Conservation (phyloP, 495 filamentous ascomycete species). For the Pseudotulostoma volvatum region DNA sequence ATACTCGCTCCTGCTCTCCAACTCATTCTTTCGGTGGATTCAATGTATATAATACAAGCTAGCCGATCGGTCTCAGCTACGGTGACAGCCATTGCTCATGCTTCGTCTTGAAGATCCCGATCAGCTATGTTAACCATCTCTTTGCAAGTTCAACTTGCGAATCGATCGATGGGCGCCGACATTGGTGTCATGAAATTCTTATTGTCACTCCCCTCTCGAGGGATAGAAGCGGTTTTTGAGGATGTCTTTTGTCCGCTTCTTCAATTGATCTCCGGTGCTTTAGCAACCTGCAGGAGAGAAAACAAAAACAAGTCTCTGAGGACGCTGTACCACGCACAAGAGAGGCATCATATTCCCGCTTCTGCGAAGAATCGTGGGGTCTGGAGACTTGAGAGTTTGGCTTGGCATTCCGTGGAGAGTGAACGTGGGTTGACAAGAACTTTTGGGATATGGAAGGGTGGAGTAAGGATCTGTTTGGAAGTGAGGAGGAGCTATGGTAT, state of each 20-base stretch:
- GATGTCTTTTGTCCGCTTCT: constrained; percentile 69
- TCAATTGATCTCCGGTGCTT: constrained; percentile 37
- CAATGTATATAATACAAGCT: constrained; percentile 10
- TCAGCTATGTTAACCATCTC: constrained; percentile 65
- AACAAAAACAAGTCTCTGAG: constrained; percentile 78
- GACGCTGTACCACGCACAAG: constrained; percentile 64
- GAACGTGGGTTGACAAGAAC: no score
- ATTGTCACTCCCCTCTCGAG: constrained; percentile 20
- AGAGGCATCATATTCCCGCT: constrained; percentile 17
- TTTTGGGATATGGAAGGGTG: background rate
- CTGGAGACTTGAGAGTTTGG: constrained; percentile 1
- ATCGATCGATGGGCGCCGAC: constrained; percentile 55
- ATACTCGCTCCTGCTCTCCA: constrained; percentile 27
- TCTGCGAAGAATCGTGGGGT: constrained; percentile 1
- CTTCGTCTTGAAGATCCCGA: constrained; percentile 32
- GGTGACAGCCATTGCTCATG: constrained; percentile 37
- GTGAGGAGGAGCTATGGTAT: no score
- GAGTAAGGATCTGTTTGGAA: no score
- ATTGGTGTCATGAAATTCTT: constrained; percentile 13
- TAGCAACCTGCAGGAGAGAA: constrained; percentile 39
- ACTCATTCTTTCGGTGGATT: constrained; percentile 13
- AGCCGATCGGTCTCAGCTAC: constrained; percentile 32
- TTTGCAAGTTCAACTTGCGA: constrained; percentile 33
- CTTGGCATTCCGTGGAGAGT: background rate
- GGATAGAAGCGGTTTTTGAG: constrained; percentile 58